A percentile compares a stretch with the other conserved stretches of the same genome.
Conservation (phyloP, 106 monocot species). For the Gastrodia elata region DNA sequence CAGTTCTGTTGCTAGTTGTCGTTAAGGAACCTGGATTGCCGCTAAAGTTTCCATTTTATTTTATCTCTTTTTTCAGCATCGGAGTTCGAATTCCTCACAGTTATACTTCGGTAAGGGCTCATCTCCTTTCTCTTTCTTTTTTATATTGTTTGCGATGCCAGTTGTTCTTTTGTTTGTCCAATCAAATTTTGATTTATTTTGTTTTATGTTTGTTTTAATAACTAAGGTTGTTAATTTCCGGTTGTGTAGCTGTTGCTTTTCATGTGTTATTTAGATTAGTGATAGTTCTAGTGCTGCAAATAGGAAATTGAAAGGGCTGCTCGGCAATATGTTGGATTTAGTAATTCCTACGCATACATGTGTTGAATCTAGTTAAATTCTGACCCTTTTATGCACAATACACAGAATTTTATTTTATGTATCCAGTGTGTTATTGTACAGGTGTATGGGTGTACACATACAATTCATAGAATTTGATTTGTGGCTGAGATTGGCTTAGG, state of each 20-base stretch:
- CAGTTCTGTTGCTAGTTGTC: background rate
- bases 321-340: no score
- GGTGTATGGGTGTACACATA: no score
- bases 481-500: no score
- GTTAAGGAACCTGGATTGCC: background rate
- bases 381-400: no score
- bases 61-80: constrained; percentile 18
- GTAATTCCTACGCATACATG: no score
- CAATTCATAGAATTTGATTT: no score
- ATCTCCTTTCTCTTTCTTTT: background rate
- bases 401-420: no score
- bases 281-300: background rate
- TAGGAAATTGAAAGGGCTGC: background rate
- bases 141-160: background rate
- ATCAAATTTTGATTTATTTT: background rate
- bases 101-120: constrained; percentile 18
- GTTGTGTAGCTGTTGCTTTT: background rate
- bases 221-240: background rate
- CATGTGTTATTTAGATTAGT: no score
- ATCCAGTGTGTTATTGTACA: no score
- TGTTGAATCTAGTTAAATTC: no score
- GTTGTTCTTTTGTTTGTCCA: background rate
- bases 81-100: constrained; percentile 27
- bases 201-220: background rate
- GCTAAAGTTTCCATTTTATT: background rate